phyloP scores from a whole-genome alignment of 225 moss, liverwort and hornwort genomes.

The Bryoerythrophyllum caledonicum region DNA sequence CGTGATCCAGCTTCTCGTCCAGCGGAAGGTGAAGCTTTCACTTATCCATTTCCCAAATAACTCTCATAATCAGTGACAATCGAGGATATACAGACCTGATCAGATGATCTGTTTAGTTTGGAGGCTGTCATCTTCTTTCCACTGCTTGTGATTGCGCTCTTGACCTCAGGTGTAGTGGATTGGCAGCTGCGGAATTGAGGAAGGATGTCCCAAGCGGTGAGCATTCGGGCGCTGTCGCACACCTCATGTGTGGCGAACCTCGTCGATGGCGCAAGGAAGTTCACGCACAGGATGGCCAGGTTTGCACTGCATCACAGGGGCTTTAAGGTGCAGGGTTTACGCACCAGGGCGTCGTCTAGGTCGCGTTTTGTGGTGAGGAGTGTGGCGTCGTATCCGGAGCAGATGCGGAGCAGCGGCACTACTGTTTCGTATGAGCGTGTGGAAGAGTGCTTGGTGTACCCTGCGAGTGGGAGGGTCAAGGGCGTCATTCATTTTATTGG shows the following conservation, averaged over 20 bases:
- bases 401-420: slow-evolving; percentile 15
- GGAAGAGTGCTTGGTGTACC: slow-evolving; percentile 74
- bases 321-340: slow-evolving; percentile 20
- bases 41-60: too few relatives aligned
- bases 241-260: slow-evolving; percentile 13
- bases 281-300: background rate
- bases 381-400: slow-evolving; percentile 36
- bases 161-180: too few relatives aligned
- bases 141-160: background rate
- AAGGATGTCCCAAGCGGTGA: slow-evolving; percentile 35
- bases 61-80: too few relatives aligned
- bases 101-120: background rate
- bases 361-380: slow-evolving; percentile 21
- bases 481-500: slow-evolving; percentile 86
- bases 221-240: slow-evolving; percentile 28
- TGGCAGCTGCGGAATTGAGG: too few relatives aligned
- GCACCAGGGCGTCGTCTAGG: background rate
- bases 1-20: too few relatives aligned
- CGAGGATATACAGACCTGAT: background rate
- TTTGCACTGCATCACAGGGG: background rate
- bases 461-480: slow-evolving; percentile 57
- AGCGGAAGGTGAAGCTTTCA: too few relatives aligned
- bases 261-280: background rate
- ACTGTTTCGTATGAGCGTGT: slow-evolving; percentile 54
- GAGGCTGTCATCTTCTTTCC: background rate